Evolutionary conservation across 2,329 filamentous ascomycete species (phyloP).

Genomic region (Cordyceps tenuipes): DNA sequence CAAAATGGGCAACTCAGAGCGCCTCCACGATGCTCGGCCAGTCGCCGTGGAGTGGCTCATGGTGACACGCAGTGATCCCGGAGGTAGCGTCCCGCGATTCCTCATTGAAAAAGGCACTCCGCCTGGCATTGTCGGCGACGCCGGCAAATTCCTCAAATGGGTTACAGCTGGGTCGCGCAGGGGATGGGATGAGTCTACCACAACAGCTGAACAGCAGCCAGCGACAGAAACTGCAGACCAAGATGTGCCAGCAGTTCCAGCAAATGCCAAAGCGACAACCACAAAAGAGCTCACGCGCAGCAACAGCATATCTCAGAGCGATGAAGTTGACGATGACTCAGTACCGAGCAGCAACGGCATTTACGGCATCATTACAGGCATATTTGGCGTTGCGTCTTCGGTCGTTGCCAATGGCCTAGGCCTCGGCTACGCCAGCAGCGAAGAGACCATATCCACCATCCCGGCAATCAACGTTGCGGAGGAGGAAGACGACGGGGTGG

Average conservation of each 20-base stretch:
- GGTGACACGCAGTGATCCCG: slow-evolving; percentile 83
- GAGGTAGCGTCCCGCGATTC: slow-evolving; percentile 79
- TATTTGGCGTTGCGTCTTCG: slow-evolving; percentile 42
- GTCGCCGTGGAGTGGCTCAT: slow-evolving; percentile 76
- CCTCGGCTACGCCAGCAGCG: slow-evolving; percentile 20
- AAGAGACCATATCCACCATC: slow-evolving; percentile 20
- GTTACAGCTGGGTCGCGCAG: slow-evolving; percentile 29
- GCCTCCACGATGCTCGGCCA: slow-evolving; percentile 24
- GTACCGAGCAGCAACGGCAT: slow-evolving; percentile 37
- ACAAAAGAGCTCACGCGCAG: background rate
- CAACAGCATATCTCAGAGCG: background rate
- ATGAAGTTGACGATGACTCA: slow-evolving; percentile 20
- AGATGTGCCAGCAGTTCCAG: background rate
- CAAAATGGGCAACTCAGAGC: slow-evolving; percentile 14
- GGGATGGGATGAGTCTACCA: slow-evolving; percentile 26
- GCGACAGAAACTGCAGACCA: background rate
- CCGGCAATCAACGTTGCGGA: slow-evolving; percentile 17
- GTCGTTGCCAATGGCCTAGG: slow-evolving; percentile 32
- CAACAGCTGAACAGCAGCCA: slow-evolving; percentile 14
- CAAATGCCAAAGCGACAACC: background rate
- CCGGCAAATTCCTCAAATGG: slow-evolving; percentile 77
- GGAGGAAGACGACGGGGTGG: slow-evolving; percentile 19
- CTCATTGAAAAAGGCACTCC: slow-evolving; percentile 88
- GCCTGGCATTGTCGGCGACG: slow-evolving; percentile 68
- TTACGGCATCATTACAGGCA: slow-evolving; percentile 48